Evolutionary conservation across 176 grass and related monocot species (phyloP), one percentile per base, ranked within the genome.

Genomic region (Rhynchospora tenuis): DNA sequence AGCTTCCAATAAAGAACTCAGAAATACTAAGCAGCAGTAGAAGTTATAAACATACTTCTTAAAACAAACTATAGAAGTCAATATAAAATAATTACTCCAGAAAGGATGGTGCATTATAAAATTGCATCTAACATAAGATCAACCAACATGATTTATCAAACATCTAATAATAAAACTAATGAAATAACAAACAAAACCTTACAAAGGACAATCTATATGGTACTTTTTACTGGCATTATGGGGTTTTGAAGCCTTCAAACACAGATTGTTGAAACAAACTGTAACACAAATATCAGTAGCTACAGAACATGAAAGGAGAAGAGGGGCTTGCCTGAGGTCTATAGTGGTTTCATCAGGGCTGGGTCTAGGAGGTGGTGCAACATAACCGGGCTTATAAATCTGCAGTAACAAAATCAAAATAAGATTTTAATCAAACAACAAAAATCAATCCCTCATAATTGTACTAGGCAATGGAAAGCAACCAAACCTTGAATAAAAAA

Each of bases 381-480:
- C 92, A 77, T 97, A 97, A 54, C 92, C 94, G 76, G 88, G 81
- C 70, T 89, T 97, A 86, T 97, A 97, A 88, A 87, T 84, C 94
- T 97, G 86, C 84, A 86, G 58, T 61, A 1, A 85, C 59, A 75
- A 48, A 51, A 60, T 22, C 13, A 56, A 74, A 82, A 83, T 74
- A 69, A 65, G 31, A 17, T 59, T 23, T 52, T 22, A 64, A 45
- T 72, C 66, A 44, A 44, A 38, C 28, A 70, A 45, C 66, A 19
- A 70, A 38, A 44, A 70, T 44, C 1, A 9, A 44, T 29, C 28
- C 28, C 16, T 70, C 33, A 1, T 70, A 17, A 5, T 5, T n/a
- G 17, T 70, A 70, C 17, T n/a, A 20, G 17, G 16, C 33, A 44
- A 10, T 0, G 48, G 0, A 44, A 43, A 70, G 16, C 33, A 42